A percentile compares a stretch with the other conserved stretches of the same genome.
Conservation (phyloP, 768 basidiomycete species). For the Tylopilus vinaceipallidus region DNA sequence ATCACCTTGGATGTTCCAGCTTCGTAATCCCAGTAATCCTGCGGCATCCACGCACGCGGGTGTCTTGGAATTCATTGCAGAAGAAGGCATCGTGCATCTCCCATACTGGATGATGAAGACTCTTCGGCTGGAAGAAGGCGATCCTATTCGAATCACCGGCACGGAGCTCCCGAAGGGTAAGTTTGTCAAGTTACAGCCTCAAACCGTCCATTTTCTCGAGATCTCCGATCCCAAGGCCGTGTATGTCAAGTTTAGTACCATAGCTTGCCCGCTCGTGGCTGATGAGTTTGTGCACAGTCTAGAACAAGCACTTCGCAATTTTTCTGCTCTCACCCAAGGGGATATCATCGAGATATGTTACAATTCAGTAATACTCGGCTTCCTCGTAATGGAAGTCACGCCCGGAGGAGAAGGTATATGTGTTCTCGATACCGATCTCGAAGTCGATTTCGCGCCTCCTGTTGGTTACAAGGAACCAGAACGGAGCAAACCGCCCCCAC, state of each 20-base stretch:
- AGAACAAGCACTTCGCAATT: slow-evolving; percentile 93
- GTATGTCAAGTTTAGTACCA: slow-evolving; percentile 47
- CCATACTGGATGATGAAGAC: slow-evolving; percentile 99
- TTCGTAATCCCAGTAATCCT: slow-evolving; percentile 84
- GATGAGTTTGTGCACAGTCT: slow-evolving; percentile 55
- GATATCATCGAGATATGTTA: slow-evolving; percentile 99
- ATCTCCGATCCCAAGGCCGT: slow-evolving; percentile 98
- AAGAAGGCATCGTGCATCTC: slow-evolving; percentile 92
- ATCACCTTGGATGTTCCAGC: slow-evolving; percentile 93
- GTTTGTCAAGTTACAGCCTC: slow-evolving; percentile 95
- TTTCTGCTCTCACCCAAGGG: slow-evolving; percentile 86
- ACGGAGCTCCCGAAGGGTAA: slow-evolving; percentile 88
- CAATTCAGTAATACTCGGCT: slow-evolving; percentile 91
- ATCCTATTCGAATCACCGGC: slow-evolving; percentile 90
- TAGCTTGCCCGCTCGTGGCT: not conserved
- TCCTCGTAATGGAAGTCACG: slow-evolving; percentile 91
- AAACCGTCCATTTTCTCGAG: slow-evolving; percentile 92
- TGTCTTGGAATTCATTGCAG: slow-evolving; percentile 98
- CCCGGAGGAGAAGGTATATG: slow-evolving; percentile 87
- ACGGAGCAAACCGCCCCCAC: slow-evolving; percentile 75
- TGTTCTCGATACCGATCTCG: slow-evolving; percentile 93
- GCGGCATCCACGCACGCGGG: slow-evolving; percentile 91
- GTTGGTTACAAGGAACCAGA: slow-evolving; percentile 94
- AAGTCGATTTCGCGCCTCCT: slow-evolving; percentile 95
- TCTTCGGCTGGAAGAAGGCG: slow-evolving; percentile 88